Conservation (phyloP, 495 filamentous ascomycete genomes). For the Ramalina peruviana region DNA sequence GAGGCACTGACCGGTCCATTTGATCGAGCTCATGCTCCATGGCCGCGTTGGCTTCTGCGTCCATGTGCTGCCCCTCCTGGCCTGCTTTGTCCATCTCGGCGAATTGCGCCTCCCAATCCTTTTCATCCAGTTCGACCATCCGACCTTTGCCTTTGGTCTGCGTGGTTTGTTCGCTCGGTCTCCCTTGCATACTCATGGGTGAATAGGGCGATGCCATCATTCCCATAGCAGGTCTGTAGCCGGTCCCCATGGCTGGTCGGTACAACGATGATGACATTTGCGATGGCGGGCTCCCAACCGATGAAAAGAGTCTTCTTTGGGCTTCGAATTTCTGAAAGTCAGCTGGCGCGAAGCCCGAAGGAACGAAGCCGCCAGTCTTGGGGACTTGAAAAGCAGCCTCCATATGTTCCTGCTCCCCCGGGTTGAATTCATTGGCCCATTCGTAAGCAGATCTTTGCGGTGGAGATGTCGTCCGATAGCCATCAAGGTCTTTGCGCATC, state of each 20-base stretch:
- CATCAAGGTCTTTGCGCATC: slow-evolving; percentile 49
- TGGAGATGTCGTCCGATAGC: slow-evolving; percentile 41
- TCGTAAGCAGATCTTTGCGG: slow-evolving; percentile 38
- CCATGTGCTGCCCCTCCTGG: slow-evolving; percentile 34
- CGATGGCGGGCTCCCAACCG: slow-evolving; percentile 40
- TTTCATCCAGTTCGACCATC: slow-evolving; percentile 84
- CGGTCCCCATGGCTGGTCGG: slow-evolving; percentile 34
- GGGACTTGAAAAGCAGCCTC: slow-evolving; percentile 57
- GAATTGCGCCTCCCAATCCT: slow-evolving; percentile 94
- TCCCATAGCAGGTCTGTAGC: slow-evolving; percentile 36
- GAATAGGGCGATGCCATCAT: slow-evolving; percentile 28
- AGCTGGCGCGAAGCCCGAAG: slow-evolving; percentile 57
- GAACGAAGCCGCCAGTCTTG: slow-evolving; percentile 31
- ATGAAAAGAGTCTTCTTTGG: slow-evolving; percentile 37
- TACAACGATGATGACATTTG: slow-evolving; percentile 15
- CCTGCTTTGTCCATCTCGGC: slow-evolving; percentile 68
- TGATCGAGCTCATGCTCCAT: slow-evolving; percentile 84
- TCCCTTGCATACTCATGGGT: slow-evolving; percentile 35
- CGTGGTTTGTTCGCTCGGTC: slow-evolving; percentile 32
- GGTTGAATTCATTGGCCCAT: slow-evolving; percentile 61
- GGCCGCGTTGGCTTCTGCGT: slow-evolving; percentile 57
- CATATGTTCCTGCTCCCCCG: slow-evolving; percentile 59
- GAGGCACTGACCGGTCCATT: slow-evolving; percentile 67
- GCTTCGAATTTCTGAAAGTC: slow-evolving; percentile 81
- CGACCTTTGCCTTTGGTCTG: slow-evolving; percentile 76